A percentile compares a stretch with the other conserved stretches of the same genome.
Evolutionary conservation across 768 basidiomycete genomes (phyloP).

Genomic region (Boletellus ananas): DNA sequence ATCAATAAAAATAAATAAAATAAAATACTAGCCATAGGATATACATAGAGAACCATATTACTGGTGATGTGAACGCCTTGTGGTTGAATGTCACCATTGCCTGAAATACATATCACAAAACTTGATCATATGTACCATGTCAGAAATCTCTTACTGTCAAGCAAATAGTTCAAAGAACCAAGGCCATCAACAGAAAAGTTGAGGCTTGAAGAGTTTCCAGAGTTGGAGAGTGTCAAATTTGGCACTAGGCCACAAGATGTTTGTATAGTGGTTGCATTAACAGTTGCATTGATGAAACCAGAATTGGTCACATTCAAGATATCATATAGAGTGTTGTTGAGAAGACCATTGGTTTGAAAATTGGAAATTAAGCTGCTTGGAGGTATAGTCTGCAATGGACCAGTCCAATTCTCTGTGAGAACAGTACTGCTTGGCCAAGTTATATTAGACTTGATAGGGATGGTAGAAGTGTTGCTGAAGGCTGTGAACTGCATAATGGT

Average conservation of each 20-base stretch:
- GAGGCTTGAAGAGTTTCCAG: background rate
- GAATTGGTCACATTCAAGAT: background rate
- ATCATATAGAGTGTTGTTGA: constrained; percentile 15
- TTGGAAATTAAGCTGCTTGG: background rate
- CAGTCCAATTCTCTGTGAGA: background rate
- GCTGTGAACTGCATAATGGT: constrained; percentile 19
- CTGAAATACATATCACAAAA: too few species aligned
- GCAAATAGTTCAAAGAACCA: background rate
- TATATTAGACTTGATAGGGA: background rate
- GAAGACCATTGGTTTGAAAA: constrained; percentile 5
- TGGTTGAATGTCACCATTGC: too few species aligned
- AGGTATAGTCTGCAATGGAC: background rate
- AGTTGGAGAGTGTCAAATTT: background rate
- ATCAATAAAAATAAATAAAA: too few species aligned
- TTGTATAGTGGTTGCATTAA: constrained; percentile 14
- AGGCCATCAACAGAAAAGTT: background rate
- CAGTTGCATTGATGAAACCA: background rate
- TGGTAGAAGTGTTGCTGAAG: constrained; percentile 2
- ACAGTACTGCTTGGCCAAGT: constrained; percentile 7
- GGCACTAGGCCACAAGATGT: constrained; percentile 9
- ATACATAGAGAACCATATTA: too few species aligned
- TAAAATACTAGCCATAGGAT: too few species aligned
- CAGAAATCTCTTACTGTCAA: background rate
- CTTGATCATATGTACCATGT: too few species aligned
- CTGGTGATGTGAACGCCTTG: too few species aligned